Evolutionary conservation across 257 asterid species (phyloP).

Genomic region (Nicotiana knightiana): DNA sequence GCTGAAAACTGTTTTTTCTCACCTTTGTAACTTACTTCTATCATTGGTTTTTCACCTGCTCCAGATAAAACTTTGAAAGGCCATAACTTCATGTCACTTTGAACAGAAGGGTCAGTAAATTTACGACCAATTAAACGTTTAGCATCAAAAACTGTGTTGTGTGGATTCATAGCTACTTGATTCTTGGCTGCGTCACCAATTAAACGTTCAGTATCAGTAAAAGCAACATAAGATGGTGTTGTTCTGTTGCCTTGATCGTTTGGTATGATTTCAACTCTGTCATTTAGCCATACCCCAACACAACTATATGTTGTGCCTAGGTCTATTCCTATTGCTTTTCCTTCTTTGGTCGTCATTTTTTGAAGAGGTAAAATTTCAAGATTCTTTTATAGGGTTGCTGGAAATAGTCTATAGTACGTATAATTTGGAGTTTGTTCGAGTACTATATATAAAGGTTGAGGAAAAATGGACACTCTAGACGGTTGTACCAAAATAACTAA

Average conservation of each 20-base stretch:
- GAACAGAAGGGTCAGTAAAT: slow-evolving; percentile 48
- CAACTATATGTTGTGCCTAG: slow-evolving; percentile 60
- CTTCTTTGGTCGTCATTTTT: slow-evolving; percentile 33
- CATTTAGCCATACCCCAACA: slow-evolving; percentile 58
- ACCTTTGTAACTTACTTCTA: slow-evolving; percentile 37
- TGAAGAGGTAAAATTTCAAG: not conserved
- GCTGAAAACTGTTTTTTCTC: slow-evolving; percentile 42
- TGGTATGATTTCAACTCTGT: slow-evolving; percentile 56
- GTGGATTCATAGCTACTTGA: slow-evolving; percentile 58
- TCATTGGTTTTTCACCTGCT: slow-evolving; percentile 44
- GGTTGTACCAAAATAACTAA: no score
- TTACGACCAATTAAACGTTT: slow-evolving; percentile 54
- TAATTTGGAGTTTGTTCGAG: not conserved
- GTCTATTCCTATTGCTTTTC: slow-evolving; percentile 52
- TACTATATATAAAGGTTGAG: not conserved
- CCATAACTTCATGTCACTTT: slow-evolving; percentile 47
- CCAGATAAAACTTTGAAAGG: slow-evolving; percentile 51
- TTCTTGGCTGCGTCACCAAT: slow-evolving; percentile 56
- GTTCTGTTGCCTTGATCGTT: slow-evolving; percentile 61
- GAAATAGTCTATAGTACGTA: not conserved
- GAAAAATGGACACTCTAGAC: slow-evolving; percentile 3
- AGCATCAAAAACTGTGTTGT: slow-evolving; percentile 59
- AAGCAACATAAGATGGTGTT: slow-evolving; percentile 59
- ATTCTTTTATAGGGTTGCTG: not conserved
- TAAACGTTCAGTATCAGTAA: slow-evolving; percentile 53